These are phyloP conservation scores for Wickerhamiella occidentalis DNA, from an alignment of 805 yeast species.

Conservation along the genomic window DNA sequence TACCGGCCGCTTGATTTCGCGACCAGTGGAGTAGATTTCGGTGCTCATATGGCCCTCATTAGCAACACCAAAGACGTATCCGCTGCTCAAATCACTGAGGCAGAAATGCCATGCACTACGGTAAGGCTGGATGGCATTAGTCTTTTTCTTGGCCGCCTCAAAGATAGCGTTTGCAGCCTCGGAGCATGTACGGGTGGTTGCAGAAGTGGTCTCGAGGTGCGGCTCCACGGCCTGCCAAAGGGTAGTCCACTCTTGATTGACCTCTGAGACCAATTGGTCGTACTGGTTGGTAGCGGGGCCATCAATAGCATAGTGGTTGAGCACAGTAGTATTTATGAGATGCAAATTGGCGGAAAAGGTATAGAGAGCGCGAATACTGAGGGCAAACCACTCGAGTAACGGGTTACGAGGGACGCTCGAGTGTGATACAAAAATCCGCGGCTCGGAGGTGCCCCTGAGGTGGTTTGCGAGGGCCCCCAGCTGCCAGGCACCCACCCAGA, in stretches of 20 bases:
- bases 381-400: slow-evolving; percentile 52
- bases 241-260: slow-evolving; percentile 16
- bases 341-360: slow-evolving; percentile 64
- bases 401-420: slow-evolving; percentile 64
- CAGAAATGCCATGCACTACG: slow-evolving; percentile 70
- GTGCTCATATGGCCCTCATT: slow-evolving; percentile 39
- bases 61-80: slow-evolving; percentile 36
- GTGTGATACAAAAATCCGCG: slow-evolving; percentile 51
- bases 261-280: slow-evolving; percentile 14
- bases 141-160: not conserved
- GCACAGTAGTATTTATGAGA: slow-evolving; percentile 56
- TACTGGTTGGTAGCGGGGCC: slow-evolving; percentile 29
- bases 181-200: slow-evolving; percentile 14
- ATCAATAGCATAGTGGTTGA: slow-evolving; percentile 54
- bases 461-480: slow-evolving; percentile 52
- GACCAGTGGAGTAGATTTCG: slow-evolving; percentile 47
- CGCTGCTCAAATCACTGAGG: slow-evolving; percentile 48
- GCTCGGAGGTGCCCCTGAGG: slow-evolving; percentile 30
- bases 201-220: slow-evolving; percentile 30
- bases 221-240: slow-evolving; percentile 50
- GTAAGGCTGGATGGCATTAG: slow-evolving; percentile 35
- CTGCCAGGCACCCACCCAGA: slow-evolving; percentile 64
- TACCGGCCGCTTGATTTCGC: slow-evolving; percentile 35
- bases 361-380: slow-evolving; percentile 56
- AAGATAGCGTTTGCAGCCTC: slow-evolving; percentile 13